Conservation (phyloP, 352 stramenopile species). For the Phytophthora europaea region DNA sequence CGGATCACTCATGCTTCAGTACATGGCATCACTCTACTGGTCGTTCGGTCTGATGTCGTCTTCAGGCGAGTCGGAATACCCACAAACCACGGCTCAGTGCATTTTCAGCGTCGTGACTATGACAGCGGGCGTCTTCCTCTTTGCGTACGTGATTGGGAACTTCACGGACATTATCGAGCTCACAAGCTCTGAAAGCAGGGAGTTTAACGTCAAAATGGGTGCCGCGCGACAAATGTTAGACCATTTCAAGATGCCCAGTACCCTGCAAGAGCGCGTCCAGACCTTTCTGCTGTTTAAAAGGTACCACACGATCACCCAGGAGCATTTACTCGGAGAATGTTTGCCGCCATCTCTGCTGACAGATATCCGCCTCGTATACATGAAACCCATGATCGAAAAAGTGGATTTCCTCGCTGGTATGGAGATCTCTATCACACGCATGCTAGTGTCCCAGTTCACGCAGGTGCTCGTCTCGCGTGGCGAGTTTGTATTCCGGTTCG, state of each 20-base stretch:
- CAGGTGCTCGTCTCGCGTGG: conserved; percentile 52
- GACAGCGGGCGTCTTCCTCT: conserved; percentile 44
- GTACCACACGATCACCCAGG: conserved; percentile 60
- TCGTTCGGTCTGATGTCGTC: conserved; percentile 58
- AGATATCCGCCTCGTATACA: conserved; percentile 54
- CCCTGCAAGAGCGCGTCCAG: conserved; percentile 58
- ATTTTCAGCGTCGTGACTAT: conserved; percentile 57
- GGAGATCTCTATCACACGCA: conserved; percentile 50
- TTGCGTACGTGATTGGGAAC: conserved; percentile 64
- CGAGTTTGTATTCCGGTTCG: conserved; percentile 49
- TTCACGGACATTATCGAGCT: conserved; percentile 59
- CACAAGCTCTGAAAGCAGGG: conserved; percentile 54
- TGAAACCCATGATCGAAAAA: conserved; percentile 59
- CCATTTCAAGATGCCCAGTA: conserved; percentile 52
- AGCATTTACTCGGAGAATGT: conserved; percentile 52
- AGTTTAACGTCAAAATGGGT: conserved; percentile 59
- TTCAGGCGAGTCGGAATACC: conserved; percentile 44
- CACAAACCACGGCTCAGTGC: conserved; percentile 44
- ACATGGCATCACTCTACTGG: conserved; percentile 56
- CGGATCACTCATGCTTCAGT: conserved; percentile 33
- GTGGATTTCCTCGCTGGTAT: conserved; percentile 54
- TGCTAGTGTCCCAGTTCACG: conserved; percentile 54
- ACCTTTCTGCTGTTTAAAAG: conserved; percentile 65
- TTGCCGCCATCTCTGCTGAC: conserved; percentile 55
- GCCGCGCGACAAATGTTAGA: conserved; percentile 53